A percentile compares a stretch with the other conserved stretches of the same genome.
Evolutionary conservation across 306 rosid species (phyloP).

Genomic region (Vigna angularis): DNA sequence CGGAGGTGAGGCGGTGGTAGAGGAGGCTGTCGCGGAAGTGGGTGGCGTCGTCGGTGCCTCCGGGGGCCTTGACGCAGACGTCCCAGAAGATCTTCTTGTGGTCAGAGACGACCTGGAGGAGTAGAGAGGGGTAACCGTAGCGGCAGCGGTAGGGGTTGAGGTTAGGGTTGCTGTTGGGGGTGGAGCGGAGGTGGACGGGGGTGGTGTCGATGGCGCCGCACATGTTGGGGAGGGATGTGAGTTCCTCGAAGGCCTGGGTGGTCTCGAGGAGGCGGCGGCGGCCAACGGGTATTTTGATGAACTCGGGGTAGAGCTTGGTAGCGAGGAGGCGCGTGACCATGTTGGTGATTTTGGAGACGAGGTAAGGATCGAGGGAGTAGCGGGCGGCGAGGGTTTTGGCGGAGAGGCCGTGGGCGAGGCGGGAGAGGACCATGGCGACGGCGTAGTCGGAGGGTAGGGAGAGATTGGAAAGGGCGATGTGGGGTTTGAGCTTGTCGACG

Average conservation of each 20-base stretch:
- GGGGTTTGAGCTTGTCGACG: slow-evolving; percentile 90
- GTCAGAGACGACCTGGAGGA: slow-evolving; percentile 88
- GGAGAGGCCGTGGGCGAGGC: slow-evolving; percentile 85
- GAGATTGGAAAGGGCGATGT: slow-evolving; percentile 82
- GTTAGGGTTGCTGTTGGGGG: slow-evolving; percentile 27
- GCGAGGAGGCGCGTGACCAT: slow-evolving; percentile 94
- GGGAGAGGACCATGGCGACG: slow-evolving; percentile 94
- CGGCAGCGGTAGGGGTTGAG: slow-evolving; percentile 60
- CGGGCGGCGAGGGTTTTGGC: slow-evolving; percentile 73
- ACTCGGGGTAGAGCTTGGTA: slow-evolving; percentile 87
- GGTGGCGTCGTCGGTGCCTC: slow-evolving; percentile 75
- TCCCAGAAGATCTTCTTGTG: slow-evolving; percentile 95
- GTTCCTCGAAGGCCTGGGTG: slow-evolving; percentile 82
- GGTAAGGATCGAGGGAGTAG: slow-evolving; percentile 93
- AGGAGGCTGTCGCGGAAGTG: slow-evolving; percentile 82
- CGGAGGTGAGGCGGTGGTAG: slow-evolving; percentile 70
- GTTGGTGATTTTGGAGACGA: slow-evolving; percentile 91
- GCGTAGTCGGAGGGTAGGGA: slow-evolving; percentile 91
- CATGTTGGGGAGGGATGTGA: slow-evolving; percentile 89
- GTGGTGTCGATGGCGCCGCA: slow-evolving; percentile 88
- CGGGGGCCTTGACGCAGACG: slow-evolving; percentile 87
- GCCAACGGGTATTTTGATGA: slow-evolving; percentile 82
- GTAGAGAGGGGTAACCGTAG: slow-evolving; percentile 70
- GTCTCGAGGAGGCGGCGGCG: slow-evolving; percentile 77
- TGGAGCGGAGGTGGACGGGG: slow-evolving; percentile 56